These are phyloP conservation scores for Sugiyamaella valdiviana DNA, from an alignment of 805 yeast species.

Conservation along the genomic window DNA sequence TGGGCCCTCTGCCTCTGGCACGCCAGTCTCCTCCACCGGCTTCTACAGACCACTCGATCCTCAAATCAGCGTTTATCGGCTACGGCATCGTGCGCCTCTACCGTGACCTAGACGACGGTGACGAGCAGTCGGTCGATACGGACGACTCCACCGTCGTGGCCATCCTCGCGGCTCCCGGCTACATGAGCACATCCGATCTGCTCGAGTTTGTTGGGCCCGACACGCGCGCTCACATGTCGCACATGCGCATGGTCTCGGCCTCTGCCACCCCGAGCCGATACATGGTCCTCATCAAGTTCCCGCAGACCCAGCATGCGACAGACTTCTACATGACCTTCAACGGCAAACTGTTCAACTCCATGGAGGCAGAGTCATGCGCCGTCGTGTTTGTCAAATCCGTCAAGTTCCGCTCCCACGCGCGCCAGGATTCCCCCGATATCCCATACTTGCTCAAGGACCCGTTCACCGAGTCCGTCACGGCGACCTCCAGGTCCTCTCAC, in stretches of 20 bases:
- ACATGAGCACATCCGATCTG: conserved; percentile 78
- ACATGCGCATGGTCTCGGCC: conserved; percentile 58
- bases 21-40: neutral
- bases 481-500: neutral
- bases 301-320: conserved; percentile 48
- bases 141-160: conserved; percentile 50
- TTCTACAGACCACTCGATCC: conserved; percentile 36
- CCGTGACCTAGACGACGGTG: conserved; percentile 16
- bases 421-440: conserved; percentile 31
- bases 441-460: conserved; percentile 73
- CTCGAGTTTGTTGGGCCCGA: conserved; percentile 72
- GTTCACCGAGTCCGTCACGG: conserved; percentile 41
- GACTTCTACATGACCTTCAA: conserved; percentile 59
- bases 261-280: conserved; percentile 63
- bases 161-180: conserved; percentile 80
- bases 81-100: conserved; percentile 67
- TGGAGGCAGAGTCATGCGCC: conserved; percentile 86
- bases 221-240: conserved; percentile 50
- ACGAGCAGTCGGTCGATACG: conserved; percentile 19
- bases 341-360: conserved; percentile 70
- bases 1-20: neutral
- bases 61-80: conserved; percentile 61
- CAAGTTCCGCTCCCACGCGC: conserved; percentile 34
- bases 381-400: conserved; percentile 64
- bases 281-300: conserved; percentile 72